Conservation (phyloP, 345 rosid genomes). For the Sisymbrium altissimum region DNA sequence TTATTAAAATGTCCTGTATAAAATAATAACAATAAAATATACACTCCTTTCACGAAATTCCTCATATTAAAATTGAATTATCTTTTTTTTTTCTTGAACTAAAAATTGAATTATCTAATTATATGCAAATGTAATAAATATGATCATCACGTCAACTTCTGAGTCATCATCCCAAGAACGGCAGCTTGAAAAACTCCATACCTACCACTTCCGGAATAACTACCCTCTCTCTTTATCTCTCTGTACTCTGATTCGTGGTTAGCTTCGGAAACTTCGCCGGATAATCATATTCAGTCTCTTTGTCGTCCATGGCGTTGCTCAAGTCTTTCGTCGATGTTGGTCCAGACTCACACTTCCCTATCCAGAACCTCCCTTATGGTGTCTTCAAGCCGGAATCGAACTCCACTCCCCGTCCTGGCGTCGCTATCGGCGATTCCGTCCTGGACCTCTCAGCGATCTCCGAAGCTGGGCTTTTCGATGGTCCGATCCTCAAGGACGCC, state of each 20-base stretch:
- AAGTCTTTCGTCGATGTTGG: constrained; percentile 63
- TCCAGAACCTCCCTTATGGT: constrained; percentile 93
- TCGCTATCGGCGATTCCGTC: constrained; percentile 77
- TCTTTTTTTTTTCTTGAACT: too few relatives aligned
- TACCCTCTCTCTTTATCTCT: neutral
- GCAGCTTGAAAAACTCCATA: neutral
- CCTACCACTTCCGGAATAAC: constrained; percentile 25
- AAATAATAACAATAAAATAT: constrained; percentile 6
- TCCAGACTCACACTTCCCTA: constrained; percentile 80
- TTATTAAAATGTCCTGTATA: constrained; percentile 11
- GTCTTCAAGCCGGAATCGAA: constrained; percentile 60
- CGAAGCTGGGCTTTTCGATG: constrained; percentile 71
- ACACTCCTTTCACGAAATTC: neutral
- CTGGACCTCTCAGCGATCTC: constrained; percentile 76
- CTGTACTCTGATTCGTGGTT: constrained; percentile 4
- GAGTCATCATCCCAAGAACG: constrained; percentile 26
- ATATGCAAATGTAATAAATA: neutral
- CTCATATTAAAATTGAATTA: neutral
- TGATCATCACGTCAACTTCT: constrained; percentile 24
- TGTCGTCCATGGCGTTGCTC: constrained; percentile 47
- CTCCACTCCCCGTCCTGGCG: constrained; percentile 66
- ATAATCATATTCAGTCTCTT: neutral
- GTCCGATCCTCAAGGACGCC: constrained; percentile 56
- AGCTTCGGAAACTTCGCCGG: constrained; percentile 25
- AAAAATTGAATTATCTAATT: neutral